Base-by-base conservation (phyloP, 2,329 filamentous ascomycete species). In the Diaporthe helianthi region DNA sequence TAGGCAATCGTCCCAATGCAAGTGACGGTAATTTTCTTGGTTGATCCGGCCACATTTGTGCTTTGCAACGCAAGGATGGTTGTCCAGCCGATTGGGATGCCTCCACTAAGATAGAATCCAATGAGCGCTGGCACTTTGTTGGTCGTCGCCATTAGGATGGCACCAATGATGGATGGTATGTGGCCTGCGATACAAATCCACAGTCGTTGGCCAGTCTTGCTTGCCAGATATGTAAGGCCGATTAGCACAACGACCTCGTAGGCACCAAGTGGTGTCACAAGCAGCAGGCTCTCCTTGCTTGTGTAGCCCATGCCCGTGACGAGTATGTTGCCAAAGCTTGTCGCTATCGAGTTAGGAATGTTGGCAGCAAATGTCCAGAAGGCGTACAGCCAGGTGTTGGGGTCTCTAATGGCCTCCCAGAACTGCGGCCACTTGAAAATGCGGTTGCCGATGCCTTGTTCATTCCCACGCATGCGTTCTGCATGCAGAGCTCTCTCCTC, bases 321-420 rank as follows among this genome's bases (percentile, higher is more conserved):
- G 13, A 81, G 72, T 55, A 80, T 80, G 53, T 79, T 79, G 2
- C 77, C 77, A 26, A 81, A 80, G 36, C 77, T 80, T 1, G 78
- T 80, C 6, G 77, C 77, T 52, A 77, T 79, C 0, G 77, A 79
- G 58, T 80, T 80, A 4, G 79, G 78, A 9, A 80, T 75, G 58
- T 81, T 80, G 41, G 77, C 78, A 0, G 78, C 78, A 44, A 81
- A 78, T 38, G 79, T 73, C 76, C 76, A 79, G 65, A 81, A 79
- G 0, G 73, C 73, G 61, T 75, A 75, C 46, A 80, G 71, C 78
- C 79, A 81, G 12, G 78, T 80, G 71, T 76, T 76, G 0, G 76
- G 77, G 63, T 81, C 79, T 1, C 46, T 68, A 8, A 80, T 67
- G 0, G 78, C 79, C 67, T 81, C 79, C 51, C 68, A 71, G 47